Conservation (phyloP, 768 basidiomycete genomes). For the Inosperma sp. region DNA sequence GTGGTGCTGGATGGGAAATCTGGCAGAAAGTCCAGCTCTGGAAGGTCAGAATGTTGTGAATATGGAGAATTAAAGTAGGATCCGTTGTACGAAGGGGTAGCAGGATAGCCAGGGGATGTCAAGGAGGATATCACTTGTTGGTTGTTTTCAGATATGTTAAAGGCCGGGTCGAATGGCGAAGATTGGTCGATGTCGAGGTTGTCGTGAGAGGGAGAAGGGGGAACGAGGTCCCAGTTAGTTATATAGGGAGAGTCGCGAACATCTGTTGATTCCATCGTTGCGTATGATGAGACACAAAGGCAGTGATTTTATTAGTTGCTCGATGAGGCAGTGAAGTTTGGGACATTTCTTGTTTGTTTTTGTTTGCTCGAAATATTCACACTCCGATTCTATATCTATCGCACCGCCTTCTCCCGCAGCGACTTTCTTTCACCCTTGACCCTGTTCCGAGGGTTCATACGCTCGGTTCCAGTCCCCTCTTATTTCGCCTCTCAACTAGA, state of each 20-base stretch:
- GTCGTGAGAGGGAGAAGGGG: constrained; percentile 23
- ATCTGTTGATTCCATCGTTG: constrained; percentile 7
- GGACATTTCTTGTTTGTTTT: background rate
- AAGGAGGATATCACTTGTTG: constrained; percentile 10
- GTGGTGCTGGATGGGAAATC: constrained; percentile 36
- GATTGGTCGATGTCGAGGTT: constrained; percentile 21
- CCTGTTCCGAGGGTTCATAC: too few relatives aligned
- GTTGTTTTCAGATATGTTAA: constrained; percentile 2
- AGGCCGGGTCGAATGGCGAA: constrained; percentile 16
- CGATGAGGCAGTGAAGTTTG: constrained; percentile 2
- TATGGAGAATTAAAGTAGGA: constrained; percentile 71
- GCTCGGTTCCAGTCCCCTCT: too few relatives aligned
- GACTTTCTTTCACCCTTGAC: background rate
- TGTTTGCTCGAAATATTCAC: constrained; percentile 1
- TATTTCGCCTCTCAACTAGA: too few relatives aligned
- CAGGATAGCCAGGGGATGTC: constrained; percentile 17
- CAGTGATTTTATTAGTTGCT: background rate
- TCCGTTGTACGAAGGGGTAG: constrained; percentile 27
- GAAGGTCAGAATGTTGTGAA: constrained; percentile 66
- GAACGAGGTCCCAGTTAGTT: constrained; percentile 22
- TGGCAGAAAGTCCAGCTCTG: constrained; percentile 45
- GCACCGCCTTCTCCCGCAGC: background rate
- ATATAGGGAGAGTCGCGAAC: constrained; percentile 23
- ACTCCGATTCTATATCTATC: background rate
- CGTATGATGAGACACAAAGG: background rate